Evolutionary conservation across 2,329 filamentous ascomycete species (phyloP), one percentile per base, ranked within the genome.

Genomic region (Claviceps spartinae): DNA sequence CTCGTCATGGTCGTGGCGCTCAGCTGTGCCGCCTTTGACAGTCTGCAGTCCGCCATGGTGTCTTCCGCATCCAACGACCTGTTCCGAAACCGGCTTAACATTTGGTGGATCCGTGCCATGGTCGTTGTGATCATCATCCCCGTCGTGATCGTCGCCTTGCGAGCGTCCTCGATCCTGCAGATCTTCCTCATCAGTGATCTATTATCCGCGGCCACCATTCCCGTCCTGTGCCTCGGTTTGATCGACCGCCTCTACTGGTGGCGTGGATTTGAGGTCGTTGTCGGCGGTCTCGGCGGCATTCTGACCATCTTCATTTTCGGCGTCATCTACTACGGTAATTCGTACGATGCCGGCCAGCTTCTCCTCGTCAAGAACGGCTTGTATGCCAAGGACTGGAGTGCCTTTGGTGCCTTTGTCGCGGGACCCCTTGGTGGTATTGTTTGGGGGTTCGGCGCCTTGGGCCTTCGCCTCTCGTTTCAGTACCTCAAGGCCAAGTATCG

Each of bases 171-270:
- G 48, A 83, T 91, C 54, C 71, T 91, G 49, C 85, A 88, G 66
- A 89, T 91, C 64, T 91, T 87, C 71, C 75, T 91, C 57, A 88
- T 91, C 62, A 85, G 83, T 45, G 86, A 91, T 63, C 76, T 93
- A 7, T 78, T 93, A 54, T 88, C 85, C 16, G 84, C 87, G 1
- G 79, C 85, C 16, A 80, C 82, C 47, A 84, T 93, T 50, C 87
- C 87, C 0, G 82, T 86, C 11, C 71, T 93, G 5, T 71, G 87
- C 48, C 67, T 93, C n/a, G 87, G 87, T 0, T 71, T 93, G 7
- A 76, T 71, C 37, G 78, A 86, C 48, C 69, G 69, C 45, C 85
- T 85, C 65, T 86, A 85, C 69, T 89, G 79, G 73, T 88, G 86
- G 82, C 79, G 82, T 44, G 87, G 87, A 16, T 86, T 88, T 60